Conservation (phyloP, 2,329 filamentous ascomycete species). For the Camillea tinctor region DNA sequence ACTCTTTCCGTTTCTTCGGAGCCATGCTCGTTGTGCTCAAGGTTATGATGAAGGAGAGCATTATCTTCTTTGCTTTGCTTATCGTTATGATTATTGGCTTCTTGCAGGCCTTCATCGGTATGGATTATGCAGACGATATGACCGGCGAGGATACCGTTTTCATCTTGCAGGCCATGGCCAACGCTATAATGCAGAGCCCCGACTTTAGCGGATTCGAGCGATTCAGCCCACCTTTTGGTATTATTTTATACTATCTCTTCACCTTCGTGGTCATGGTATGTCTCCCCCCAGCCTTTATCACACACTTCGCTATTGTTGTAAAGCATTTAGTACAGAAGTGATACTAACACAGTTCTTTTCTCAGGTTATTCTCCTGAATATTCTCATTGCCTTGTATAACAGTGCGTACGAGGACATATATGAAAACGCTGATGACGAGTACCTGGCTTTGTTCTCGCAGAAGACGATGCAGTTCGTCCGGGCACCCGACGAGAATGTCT, state of each 20-base stretch:
- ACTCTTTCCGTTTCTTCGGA: conserved; percentile 92
- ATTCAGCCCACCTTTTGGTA: conserved; percentile 89
- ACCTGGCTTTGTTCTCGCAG: conserved; percentile 86
- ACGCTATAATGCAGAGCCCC: conserved; percentile 86
- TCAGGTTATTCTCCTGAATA: conserved; percentile 76
- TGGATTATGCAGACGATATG: conserved; percentile 79
- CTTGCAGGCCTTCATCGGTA: conserved; percentile 88
- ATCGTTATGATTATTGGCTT: conserved; percentile 82
- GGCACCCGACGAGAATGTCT: conserved; percentile 96
- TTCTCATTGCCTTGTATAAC: conserved; percentile 96
- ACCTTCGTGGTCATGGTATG: conserved; percentile 93
- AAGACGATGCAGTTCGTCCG: conserved; percentile 97
- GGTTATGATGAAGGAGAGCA: conserved; percentile 88
- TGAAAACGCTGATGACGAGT: conserved; percentile 91
- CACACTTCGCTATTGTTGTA: neutral
- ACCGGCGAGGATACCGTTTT: conserved; percentile 67
- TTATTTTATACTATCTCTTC: conserved; percentile 96
- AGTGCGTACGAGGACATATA: conserved; percentile 95
- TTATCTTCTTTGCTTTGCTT: conserved; percentile 94
- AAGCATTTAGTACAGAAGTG: neutral
- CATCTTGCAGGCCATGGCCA: conserved; percentile 79
- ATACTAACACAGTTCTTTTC: fast-evolving
- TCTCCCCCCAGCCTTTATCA: conserved; percentile 1
- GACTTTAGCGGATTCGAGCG: conserved; percentile 87
- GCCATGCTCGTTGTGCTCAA: conserved; percentile 97